These are phyloP conservation scores for Aspergillus fructus DNA, from an alignment of 2,329 filamentous ascomycete genomes.

Conservation along the genomic window DNA sequence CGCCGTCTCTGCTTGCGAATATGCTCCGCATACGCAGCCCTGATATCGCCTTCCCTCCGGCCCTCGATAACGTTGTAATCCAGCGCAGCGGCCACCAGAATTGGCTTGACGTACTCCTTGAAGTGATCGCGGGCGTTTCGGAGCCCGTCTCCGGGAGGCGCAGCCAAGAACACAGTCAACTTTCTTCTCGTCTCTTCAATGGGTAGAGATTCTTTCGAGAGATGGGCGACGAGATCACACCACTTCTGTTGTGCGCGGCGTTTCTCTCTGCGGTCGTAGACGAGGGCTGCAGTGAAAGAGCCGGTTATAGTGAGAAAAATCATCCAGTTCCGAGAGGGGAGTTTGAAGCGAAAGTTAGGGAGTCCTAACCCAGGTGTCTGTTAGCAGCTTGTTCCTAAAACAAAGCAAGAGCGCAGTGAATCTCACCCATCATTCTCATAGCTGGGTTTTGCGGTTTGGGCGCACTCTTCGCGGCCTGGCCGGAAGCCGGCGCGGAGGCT, in stretches of 20 bases:
- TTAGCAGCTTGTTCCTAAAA: background rate
- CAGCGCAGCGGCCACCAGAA: slow-evolving; percentile 82
- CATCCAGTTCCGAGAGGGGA: slow-evolving; percentile 96
- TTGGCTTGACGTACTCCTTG: slow-evolving; percentile 90
- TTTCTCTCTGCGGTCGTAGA: slow-evolving; percentile 93
- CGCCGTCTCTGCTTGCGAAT: slow-evolving; percentile 68
- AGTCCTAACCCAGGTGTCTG: slow-evolving; percentile 56
- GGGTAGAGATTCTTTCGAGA: slow-evolving; percentile 73
- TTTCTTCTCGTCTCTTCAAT: slow-evolving; percentile 74
- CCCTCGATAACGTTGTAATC: slow-evolving; percentile 98
- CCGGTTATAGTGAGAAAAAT: slow-evolving; percentile 84
- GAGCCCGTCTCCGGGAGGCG: slow-evolving; percentile 82
- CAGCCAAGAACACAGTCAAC: slow-evolving; percentile 80
- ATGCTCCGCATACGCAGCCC: slow-evolving; percentile 81
- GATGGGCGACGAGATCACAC: slow-evolving; percentile 79
- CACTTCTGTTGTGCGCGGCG: slow-evolving; percentile 81
- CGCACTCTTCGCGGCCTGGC: slow-evolving; percentile 13
- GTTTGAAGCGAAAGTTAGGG: slow-evolving; percentile 75
- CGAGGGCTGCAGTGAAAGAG: slow-evolving; percentile 73
- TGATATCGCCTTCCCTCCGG: slow-evolving; percentile 84
- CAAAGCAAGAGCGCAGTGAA: background rate
- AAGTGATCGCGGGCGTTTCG: slow-evolving; percentile 90
- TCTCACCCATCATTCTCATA: slow-evolving; percentile 24
- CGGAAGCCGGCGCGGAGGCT: slow-evolving; percentile 3
- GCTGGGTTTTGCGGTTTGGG: slow-evolving; percentile 22